Base-by-base conservation (phyloP, 2,329 filamentous ascomycete species). In the Coleophoma eucalyptorum region DNA sequence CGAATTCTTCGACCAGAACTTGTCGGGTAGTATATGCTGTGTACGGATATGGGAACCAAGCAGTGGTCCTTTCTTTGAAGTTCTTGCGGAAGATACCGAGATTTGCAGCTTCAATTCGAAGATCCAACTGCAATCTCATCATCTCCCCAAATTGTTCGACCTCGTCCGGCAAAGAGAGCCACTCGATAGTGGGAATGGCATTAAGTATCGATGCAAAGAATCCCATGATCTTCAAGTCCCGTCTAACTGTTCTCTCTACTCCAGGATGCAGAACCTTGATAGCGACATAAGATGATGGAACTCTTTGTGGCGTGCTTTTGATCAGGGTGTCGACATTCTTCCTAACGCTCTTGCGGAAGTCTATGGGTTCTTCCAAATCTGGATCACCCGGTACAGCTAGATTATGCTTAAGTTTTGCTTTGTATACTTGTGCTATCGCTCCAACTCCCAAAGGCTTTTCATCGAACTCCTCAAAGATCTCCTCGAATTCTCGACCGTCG, bases 11-110 rank as follows among this genome's bases (percentile, higher is more conserved):
- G 10, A 99, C 87, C 32, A 99, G 73, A 4, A 99, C 90, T 64
- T 93, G 88, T 34, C 94, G 84, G 0, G 94, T 97, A 0, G 90
- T 96, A 65, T 95, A 97, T 51, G 94, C 89, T 7, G 86, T 82
- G 67, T 97, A 97, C 0, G 94, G 92, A 62, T 90, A 96, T 1
- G 94, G 94, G 66, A 99, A 99, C 85, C 89, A 96, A n/a, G 91
- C 92, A 0, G 93, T 97, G 2, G 88, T 88, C 42, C 94, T 82
- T 52, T 90, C 81, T 61, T 87, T 89, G 76, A 99, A 99, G 66
- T 97, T 90, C 61, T 87, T 86, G 48, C 94, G 85, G 75, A 99
- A 97, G 13, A 86, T 83, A 19, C 86, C 84, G 3, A 99, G 75
- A 62, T 99, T 99, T 35, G 92, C 87, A 1, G 91, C 87, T 69